A percentile compares a stretch with the other conserved stretches of the same genome.
Evolutionary conservation across 192 early-diverging fungal genomes (phyloP).

Genomic region (Chytriomyces confervae): DNA sequence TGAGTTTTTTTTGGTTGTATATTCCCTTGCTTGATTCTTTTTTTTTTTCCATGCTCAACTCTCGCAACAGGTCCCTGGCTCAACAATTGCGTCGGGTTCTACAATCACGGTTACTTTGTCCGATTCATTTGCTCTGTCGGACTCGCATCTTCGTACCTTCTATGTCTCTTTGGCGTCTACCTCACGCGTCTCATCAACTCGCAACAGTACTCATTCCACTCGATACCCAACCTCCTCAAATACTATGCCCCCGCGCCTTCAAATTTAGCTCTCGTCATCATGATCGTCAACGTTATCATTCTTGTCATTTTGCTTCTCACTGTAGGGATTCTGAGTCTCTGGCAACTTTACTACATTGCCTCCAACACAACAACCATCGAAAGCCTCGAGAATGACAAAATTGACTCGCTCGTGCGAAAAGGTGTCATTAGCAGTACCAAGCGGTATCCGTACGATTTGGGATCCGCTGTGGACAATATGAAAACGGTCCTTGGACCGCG

Average conservation of each 20-base stretch:
- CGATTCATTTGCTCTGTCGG: constrained; percentile 78
- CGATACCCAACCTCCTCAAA: constrained; percentile 24
- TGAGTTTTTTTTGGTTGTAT: constrained; percentile 25
- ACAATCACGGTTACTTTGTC: constrained; percentile 75
- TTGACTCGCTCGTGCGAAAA: constrained; percentile 63
- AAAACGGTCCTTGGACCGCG: constrained; percentile 68
- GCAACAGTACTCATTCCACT: constrained; percentile 43
- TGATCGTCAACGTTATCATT: constrained; percentile 77
- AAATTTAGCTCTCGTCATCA: constrained; percentile 69
- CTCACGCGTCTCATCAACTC: constrained; percentile 53
- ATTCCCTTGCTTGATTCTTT: neutral
- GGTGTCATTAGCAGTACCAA: constrained; percentile 65
- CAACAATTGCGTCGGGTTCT: constrained; percentile 72
- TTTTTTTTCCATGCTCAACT: neutral
- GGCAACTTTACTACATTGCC: constrained; percentile 74
- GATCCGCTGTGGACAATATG: constrained; percentile 70
- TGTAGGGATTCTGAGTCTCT: constrained; percentile 71
- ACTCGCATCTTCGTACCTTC: constrained; percentile 61
- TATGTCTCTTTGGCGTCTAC: constrained; percentile 59
- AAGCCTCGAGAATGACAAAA: constrained; percentile 75
- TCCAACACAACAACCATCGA: constrained; percentile 86
- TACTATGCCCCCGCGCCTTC: constrained; percentile 59
- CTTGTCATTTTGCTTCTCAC: constrained; percentile 71
- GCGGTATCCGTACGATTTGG: constrained; percentile 83
- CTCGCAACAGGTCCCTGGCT: constrained; percentile 75